Evolutionary conservation across 805 yeast species (phyloP), one percentile per base, ranked within the genome.

Genomic region (Candida ipomoeae): DNA sequence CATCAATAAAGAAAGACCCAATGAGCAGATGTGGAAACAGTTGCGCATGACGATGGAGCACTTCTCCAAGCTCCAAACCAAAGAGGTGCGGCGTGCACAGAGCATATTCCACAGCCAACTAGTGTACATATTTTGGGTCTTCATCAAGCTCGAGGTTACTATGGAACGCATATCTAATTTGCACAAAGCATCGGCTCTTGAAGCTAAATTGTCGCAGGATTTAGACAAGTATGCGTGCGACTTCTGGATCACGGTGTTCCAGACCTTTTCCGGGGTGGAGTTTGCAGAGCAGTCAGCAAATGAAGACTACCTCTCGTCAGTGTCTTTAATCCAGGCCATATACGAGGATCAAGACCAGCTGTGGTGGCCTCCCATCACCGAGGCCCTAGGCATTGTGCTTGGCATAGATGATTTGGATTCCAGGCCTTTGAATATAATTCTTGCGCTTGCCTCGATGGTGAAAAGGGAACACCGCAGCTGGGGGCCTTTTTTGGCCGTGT

Each of bases 361-460:
- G n/a, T 67, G 66, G 67, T 69, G 73, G 73, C 38, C 46, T 2
- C 60, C 59, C 42, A 57, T 70, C 1, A 48, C 48, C 18, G 55
- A 53, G 5, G 63, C 68, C 0, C 39, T 66, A 20, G 53, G 52
- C 10, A 55, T 48, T 1, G 45, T 47, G 38, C 45, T 42, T 34
- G 38, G 18, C n/a, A 42, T 42, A 18, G 45, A 21, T 7, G 15
- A 20, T 14, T 20, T 42, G 38, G 34, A 42, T 21, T 32, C 20
- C 38, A 32, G 37, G 21, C 31, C 29, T 26, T 32, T 42, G 20
- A 42, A 42, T 20, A 33, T 42, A 7, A 14, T 42, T 8, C 38
- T 42, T 33, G 45, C 45, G 44, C 40, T 63, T 14, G 56, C 60
- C 4, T 54, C 62, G 1, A 44, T 55, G 6, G 47, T 49, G 6